Evolutionary conservation across 164 flowering plant genomes (phyloP), one percentile per base, ranked within the genome.

Genomic region (Macadamia tetraphylla): DNA sequence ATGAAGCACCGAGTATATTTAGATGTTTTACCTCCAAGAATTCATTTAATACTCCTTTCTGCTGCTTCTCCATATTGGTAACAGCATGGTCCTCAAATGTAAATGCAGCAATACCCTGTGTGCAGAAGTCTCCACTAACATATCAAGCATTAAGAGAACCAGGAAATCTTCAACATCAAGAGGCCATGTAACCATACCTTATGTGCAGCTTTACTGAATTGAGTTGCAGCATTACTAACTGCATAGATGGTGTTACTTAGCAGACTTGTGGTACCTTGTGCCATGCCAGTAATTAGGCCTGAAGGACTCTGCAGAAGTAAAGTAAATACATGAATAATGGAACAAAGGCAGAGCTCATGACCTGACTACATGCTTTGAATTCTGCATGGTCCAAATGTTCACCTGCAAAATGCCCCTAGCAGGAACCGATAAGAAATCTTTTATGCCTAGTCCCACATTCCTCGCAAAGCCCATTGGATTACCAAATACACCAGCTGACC

Each of bases 401-500:
- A 94, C 96, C 91, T 87, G 87, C 59, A 86, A 71, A 70, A 88
- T 64, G 49, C 87, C 82, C 74, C 74, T 85, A 43, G 89, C 86
- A 56, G 98, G 97, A 77, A 83, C 96, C 29, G 97, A 89, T 58
- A 94, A 67, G 73, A 94, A 94, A 70, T 94, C 98, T 80, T 81
- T 88, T 73, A 94, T 83, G 61, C 98, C 98, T 60, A 82, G 88
- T 53, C 94, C 92, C 56, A 94, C 71, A 71, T 84, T 91, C 77
- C 97, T 81, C 10, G 92, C 96, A 73, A 94, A 94, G 63, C 97
- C 98, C 86, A 94, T 82, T 18, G 98, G 98, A 77, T 94, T 94
- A 31, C 98, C 98, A 29, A 94, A 88, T 29, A 94, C 95, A 71
- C 98, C 97, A 79, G 97, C 98, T 73, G 98, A 94, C 58, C 96